Evolutionary conservation across 2,329 filamentous ascomycete genomes (phyloP), one percentile per base, ranked within the genome.

Genomic region (Pseudogymnoascus sp.): DNA sequence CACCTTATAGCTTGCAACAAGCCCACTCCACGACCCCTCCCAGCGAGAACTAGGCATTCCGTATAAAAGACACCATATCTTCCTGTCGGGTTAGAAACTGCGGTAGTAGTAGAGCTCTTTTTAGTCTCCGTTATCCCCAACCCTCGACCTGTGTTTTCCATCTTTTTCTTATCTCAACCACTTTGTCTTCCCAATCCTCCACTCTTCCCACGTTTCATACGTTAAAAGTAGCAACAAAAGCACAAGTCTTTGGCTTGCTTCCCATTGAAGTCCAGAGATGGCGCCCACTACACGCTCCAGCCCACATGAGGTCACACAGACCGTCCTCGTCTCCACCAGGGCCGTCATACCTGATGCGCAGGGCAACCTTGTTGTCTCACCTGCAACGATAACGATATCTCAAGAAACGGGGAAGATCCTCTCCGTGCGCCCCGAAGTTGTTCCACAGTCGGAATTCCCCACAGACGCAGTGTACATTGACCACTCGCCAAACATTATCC

Each of bases 301-400:
- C 21, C 28, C 23, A 17, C 47, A 53, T 9, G 47, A 53, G 47
- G 47, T 6, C 15, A n/a, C 47, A 17, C 47, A 31, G 23, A 87
- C 85, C 47, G 90, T 97, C 64, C 82, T 97, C 64, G 89, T 89
- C 64, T 97, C 95, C 1, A 89, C 88, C 26, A 85, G 93, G 70
- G 90, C 90, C 64, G 86, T 97, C 61, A 80, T 97, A 69, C 88
- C 88, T 53, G 87, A 89, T 64, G 81, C 85, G 47, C 81, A 86
- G 67, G 78, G 85, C 69, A 79, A 79, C 23, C 80, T 87, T 35
- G 63, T 82, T 26, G 77, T 96, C 53, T 91, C 89, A 2, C 87
- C 92, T 19, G 93, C 91, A 64, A 96, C 93, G 11, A 86, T 99
- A 65, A 82, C 88, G 63, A 80, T 97, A 69, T 96, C 91, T 1